Evolutionary conservation across 805 yeast species (phyloP).

Genomic region (Debaryomyces castellii): DNA sequence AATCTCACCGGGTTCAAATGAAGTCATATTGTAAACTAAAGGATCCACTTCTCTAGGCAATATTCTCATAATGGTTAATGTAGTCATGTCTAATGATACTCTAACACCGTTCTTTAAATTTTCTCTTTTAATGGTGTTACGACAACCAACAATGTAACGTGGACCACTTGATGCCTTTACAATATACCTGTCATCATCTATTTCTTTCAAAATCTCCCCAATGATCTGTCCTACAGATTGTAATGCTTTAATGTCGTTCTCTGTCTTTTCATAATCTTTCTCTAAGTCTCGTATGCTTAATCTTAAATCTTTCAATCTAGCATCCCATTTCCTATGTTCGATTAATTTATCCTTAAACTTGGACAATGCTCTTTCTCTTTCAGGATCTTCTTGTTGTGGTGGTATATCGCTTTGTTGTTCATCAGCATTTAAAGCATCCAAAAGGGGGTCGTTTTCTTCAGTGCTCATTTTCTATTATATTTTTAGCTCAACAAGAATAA

Average conservation of each 20-base stretch:
- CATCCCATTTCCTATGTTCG: conserved; percentile 95
- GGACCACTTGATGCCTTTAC: conserved; percentile 98
- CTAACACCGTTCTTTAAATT: conserved; percentile 89
- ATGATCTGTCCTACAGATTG: conserved; percentile 97
- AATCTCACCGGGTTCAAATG: conserved; percentile 96
- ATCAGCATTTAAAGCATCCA: conserved; percentile 59
- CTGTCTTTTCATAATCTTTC: conserved; percentile 85
- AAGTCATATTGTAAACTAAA: conserved; percentile 95
- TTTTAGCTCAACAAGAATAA: neutral
- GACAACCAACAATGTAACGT: conserved; percentile 94
- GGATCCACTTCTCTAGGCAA: conserved; percentile 98
- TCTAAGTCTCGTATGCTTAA: conserved; percentile 81
- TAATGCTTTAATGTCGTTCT: conserved; percentile 93
- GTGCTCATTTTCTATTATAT: conserved; percentile 35
- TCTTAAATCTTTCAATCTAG: conserved; percentile 81
- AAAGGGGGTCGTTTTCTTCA: conserved; percentile 74
- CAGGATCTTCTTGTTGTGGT: conserved; percentile 53
- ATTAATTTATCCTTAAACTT: conserved; percentile 81
- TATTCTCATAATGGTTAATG: conserved; percentile 94
- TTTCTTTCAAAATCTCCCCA: conserved; percentile 93
- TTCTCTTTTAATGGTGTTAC: conserved; percentile 85
- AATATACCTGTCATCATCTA: conserved; percentile 91
- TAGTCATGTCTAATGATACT: conserved; percentile 96
- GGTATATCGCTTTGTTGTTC: conserved; percentile 23
- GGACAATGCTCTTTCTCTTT: conserved; percentile 72